Evolutionary conservation across 1,284 basidiomycete species (phyloP).

Genomic region (Pterulicium gracile): DNA sequence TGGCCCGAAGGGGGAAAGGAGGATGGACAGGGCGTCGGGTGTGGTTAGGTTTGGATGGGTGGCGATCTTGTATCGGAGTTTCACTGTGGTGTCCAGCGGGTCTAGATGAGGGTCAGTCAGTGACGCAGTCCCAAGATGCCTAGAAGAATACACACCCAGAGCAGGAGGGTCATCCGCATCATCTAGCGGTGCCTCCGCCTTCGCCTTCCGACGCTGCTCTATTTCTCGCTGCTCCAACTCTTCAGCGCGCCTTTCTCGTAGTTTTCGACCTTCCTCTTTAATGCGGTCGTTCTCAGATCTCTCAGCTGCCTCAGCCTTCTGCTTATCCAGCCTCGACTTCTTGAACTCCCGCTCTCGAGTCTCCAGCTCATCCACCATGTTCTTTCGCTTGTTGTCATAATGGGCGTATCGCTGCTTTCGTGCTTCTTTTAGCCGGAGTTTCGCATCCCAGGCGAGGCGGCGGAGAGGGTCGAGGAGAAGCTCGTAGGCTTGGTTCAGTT

Average conservation of each 20-base stretch:
- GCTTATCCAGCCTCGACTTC: slow-evolving; percentile 53
- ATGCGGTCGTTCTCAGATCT: slow-evolving; percentile 64
- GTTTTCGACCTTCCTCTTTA: slow-evolving; percentile 64
- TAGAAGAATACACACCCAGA: slow-evolving; percentile 28
- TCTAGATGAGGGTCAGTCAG: slow-evolving; percentile 28
- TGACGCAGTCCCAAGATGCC: slow-evolving; percentile 13
- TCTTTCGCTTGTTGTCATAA: slow-evolving; percentile 74
- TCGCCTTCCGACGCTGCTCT: slow-evolving; percentile 20
- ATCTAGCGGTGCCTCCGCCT: slow-evolving; percentile 31
- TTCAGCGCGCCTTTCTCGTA: slow-evolving; percentile 60
- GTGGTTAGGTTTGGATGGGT: slow-evolving; percentile 45
- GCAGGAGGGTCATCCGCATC: slow-evolving; percentile 40
- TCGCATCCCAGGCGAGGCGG: slow-evolving; percentile 75
- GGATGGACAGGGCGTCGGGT: slow-evolving; percentile 32
- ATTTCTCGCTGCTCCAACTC: slow-evolving; percentile 36
- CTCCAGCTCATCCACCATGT: slow-evolving; percentile 76
- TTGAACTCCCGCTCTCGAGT: slow-evolving; percentile 75
- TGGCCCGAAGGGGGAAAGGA: slow-evolving; percentile 50
- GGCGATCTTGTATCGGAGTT: slow-evolving; percentile 54
- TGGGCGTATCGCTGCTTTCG: slow-evolving; percentile 63
- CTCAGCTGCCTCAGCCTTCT: slow-evolving; percentile 41
- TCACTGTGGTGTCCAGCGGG: slow-evolving; percentile 60
- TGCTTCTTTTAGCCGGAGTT: slow-evolving; percentile 62
- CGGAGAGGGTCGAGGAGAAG: slow-evolving; percentile 77
- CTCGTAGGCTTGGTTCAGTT: slow-evolving; percentile 78